Conservation (phyloP, 1,284 basidiomycete species). For the Dichomitus squalens region DNA sequence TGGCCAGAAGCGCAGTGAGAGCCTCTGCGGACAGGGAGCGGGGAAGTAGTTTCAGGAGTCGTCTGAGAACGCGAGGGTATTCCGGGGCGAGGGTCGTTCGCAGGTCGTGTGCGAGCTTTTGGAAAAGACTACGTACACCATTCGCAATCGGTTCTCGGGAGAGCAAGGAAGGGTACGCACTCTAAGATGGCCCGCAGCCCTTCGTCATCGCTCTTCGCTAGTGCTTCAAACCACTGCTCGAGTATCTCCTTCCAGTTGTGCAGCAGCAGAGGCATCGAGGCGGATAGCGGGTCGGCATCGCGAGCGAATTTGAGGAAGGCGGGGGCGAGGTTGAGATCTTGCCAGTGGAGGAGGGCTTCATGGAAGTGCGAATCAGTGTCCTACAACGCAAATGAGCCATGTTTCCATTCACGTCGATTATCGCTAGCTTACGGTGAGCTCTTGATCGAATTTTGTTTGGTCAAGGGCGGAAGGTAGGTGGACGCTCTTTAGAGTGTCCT, state of each 20-base stretch:
- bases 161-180: constrained; percentile 44
- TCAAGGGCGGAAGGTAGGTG: constrained; percentile 69
- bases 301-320: constrained; percentile 75
- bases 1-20: constrained; percentile 64
- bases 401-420: neutral
- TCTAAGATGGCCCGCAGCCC: constrained; percentile 69
- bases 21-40: constrained; percentile 59
- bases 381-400: constrained; percentile 38
- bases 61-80: constrained; percentile 55
- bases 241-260: constrained; percentile 78
- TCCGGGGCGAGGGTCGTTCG: constrained; percentile 66
- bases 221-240: constrained; percentile 57
- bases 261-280: constrained; percentile 80
- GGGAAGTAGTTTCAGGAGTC: constrained; percentile 59
- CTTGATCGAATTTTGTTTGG: constrained; percentile 58
- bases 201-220: constrained; percentile 66
- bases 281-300: constrained; percentile 60
- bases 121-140: constrained; percentile 55
- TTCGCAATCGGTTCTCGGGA: constrained; percentile 18
- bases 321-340: constrained; percentile 78
- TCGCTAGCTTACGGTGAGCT: constrained; percentile 51
- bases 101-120: constrained; percentile 76
- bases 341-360: constrained; percentile 69
- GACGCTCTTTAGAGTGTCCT: constrained; percentile 64
- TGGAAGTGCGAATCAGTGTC: constrained; percentile 77